Base-by-base conservation (phyloP, 2,329 filamentous ascomycete species). In the Colletotrichum liriopes region DNA sequence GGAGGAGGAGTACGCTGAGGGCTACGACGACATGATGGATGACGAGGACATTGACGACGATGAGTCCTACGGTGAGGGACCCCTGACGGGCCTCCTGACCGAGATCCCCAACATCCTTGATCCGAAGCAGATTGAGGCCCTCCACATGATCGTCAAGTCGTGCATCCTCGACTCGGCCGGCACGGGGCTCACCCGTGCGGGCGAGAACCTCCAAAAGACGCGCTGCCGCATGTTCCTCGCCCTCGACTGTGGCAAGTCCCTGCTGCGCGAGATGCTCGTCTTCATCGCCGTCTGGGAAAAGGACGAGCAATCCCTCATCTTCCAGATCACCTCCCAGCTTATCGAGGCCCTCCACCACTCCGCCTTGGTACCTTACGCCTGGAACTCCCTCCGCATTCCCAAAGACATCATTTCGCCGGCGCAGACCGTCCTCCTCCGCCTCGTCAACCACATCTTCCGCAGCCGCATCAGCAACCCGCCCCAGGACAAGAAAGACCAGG, bases 221-320 rank as follows among this genome's bases (percentile, higher is more conserved):
- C 88, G 96, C 29, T 98, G 95, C 78, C 93, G 97, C 78, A 93
- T 98, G 78, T 90, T 98, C 61, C 86, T 98, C 52, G 95, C 95
- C 0, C 90, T 97, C 72, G 95, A 98, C 78, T 97, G 94, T 74
- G 96, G 96, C 3, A 92, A 95, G 76, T 98, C 97, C 78, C 86
- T 98, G 5, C 86, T 98, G 1, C 89, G 96, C 67, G 96, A 98
- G 81, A 90, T 98, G 78, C 87, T 98, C 54, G 97, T 98, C 71
- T 98, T 98, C 80, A 97, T 98, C 74, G 96, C 96, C 6, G 95
- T 97, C 11, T 98, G 96, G 96, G 96, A 98, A 79, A 92, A 98
- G 77, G 93, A 94, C 51, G 95, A 98, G 80, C 93, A 96, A 72
- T 95, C 97, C 73, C 90, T 98, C 47, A 98, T 98, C 78, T 98